Evolutionary conservation across 2,329 filamentous ascomycete genomes (phyloP), one percentile per base, ranked within the genome.

Genomic region (Cladobotryum mycophilum): DNA sequence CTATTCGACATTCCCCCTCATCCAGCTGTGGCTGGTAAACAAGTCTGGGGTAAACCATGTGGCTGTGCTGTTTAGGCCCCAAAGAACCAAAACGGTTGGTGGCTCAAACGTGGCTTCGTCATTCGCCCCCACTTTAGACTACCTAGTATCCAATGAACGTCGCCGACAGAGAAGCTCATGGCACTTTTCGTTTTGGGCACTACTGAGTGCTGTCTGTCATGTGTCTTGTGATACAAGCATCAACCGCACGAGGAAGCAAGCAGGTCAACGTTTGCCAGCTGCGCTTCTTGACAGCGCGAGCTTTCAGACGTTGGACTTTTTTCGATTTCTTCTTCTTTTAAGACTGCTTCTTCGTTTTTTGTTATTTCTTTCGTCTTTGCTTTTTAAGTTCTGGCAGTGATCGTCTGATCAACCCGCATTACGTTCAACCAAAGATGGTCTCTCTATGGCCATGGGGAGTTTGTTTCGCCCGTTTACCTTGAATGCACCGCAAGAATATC

Each of bases 401-500:
- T 38, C 45, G 9, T 17, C 7, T 41, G 9, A 30, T 30, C 25
- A 30, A 6, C 25, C n/a, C 47, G 41, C 11, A 20, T 8, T 8
- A 35, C 20, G 14, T 30, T 43, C n/a, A 35, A 36, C 12, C 25
- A 58, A 69, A 58, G 54, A 93, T 93, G 88, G 86, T 91, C 62
- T 88, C 85, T 48, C 78, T 93, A 59, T 93, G 89, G 88, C 88
- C 89, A 56, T 95, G 86, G 83, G 84, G 81, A 75, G 87, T 89
- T 70, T 61, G 75, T 65, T 18, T 5, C 20, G 7, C 36, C 47
- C 47, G 22, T 36, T 47, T 15, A n/a, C 15, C 18, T 6, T 34
- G 20, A 30, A 22, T 4, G 35, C 35, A 8, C 45, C n/a, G 5
- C 17, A 3, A 42, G 2, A 33, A 44, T 30, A 30, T 11, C 9